Base-by-base conservation (phyloP, 257 asterid species). In the Gentiana straminea region DNA sequence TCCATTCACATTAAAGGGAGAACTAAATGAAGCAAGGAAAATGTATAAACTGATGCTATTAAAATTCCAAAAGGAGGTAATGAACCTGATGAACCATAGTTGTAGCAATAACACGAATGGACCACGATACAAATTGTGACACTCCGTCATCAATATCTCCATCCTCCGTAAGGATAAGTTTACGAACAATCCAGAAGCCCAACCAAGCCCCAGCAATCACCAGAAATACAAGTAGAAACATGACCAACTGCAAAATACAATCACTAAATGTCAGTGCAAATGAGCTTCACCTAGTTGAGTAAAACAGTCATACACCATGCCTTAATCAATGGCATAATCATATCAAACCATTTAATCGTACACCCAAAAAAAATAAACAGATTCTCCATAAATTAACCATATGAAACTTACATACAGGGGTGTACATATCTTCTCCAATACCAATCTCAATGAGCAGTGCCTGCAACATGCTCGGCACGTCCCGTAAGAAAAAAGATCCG, bases 151-250 rank as follows among this genome's bases (percentile, higher is more conserved):
- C 94, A 79, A 90, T 66, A 52, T 77, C 68, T 70, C 98, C 98
- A 64, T 86, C 94, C 60, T 82, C 86, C 8, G 75, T 69, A 66
- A 84, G 91, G 51, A 90, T 86, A 69, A 86, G 75, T 77, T 86
- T 90, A 70, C 81, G 96, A 50, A 90, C 95, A 60, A 72, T 86
- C 96, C 90, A 84, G 70, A 77, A 90, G 47, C 98, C 98, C 77
- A 86, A 68, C 91, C 94, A 86, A 59, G 98, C 89, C 74, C 98
- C 98, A 57, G 70, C 58, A 70, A 90, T 79, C 53, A 66, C 77
- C 66, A 84, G 77, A 73, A 86, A 84, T 59, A 81, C 75, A 66
- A 74, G 68, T 77, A 84, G 67, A 70, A 86, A 75, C 54, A 73
- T 64, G 49, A 78, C 77, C 55, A 90, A 68, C 96, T 90, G 88